A percentile compares a stretch with the other conserved stretches of the same genome.
Conservation (phyloP, 768 basidiomycete genomes). For the Omphalotus guepiniiformis region DNA sequence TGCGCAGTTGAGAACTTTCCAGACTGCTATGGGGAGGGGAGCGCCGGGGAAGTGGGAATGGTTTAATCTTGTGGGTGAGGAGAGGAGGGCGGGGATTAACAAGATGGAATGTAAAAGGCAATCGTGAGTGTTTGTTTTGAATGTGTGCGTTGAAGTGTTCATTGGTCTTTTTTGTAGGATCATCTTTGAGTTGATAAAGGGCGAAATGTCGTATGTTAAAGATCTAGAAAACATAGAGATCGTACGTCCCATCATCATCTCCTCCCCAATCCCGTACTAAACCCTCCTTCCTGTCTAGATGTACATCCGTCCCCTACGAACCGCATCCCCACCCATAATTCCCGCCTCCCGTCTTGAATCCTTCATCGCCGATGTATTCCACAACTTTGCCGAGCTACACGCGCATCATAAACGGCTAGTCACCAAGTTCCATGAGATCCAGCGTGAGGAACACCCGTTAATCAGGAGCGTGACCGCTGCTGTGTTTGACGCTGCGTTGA, state of each 20-base stretch:
- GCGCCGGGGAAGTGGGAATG: conserved; percentile 81
- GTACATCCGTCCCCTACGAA: conserved; percentile 73
- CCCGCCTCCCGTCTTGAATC: conserved; percentile 60
- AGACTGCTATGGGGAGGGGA: conserved; percentile 69
- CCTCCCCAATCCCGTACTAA: not conserved
- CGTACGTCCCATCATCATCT: conserved; percentile 38
- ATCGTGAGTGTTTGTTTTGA: conserved; percentile 48
- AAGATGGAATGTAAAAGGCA: conserved; percentile 83
- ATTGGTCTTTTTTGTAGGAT: conserved; percentile 41
- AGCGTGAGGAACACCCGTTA: conserved; percentile 81
- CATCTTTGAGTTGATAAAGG: conserved; percentile 92
- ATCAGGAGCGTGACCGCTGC: conserved; percentile 80
- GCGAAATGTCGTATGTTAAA: conserved; percentile 92
- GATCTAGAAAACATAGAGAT: conserved; percentile 83
- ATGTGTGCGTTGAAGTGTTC: not conserved
- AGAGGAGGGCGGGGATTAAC: conserved; percentile 52
- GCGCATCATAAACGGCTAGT: conserved; percentile 73
- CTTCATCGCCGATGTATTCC: conserved; percentile 86
- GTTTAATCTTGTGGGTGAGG: conserved; percentile 79
- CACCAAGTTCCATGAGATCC: conserved; percentile 78
- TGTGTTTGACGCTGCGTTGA: conserved; percentile 83
- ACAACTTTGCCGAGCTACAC: conserved; percentile 78
- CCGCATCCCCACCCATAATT: conserved; percentile 77
- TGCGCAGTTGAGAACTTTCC: conserved; percentile 85
- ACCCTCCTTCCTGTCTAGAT: conserved; percentile 46